Evolutionary conservation across 192 early-diverging fungal species (phyloP).

Genomic region (Backusella australiensis): DNA sequence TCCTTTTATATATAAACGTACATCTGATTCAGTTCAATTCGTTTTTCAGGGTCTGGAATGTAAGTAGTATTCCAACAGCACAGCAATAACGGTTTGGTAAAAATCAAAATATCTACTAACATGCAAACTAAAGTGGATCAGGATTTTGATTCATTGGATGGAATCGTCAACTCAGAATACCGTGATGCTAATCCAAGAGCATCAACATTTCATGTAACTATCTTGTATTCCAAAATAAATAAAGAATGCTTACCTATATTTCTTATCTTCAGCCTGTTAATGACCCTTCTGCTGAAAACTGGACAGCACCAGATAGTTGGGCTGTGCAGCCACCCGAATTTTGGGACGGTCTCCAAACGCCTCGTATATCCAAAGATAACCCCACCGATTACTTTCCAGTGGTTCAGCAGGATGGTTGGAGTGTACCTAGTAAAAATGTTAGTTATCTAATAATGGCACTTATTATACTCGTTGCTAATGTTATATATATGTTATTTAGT

Average conservation of each 20-base stretch:
- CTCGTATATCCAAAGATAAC: constrained; percentile 25
- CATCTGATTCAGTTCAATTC: not conserved
- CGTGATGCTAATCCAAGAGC: not conserved
- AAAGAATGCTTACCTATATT: not conserved
- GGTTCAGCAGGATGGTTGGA: constrained; percentile 15
- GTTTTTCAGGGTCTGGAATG: not conserved
- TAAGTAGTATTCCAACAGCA: not conserved
- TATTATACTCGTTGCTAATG: not conserved
- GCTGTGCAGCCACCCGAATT: constrained; percentile 50
- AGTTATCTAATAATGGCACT: not conserved
- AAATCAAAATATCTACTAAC: not conserved
- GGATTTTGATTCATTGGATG: constrained; percentile 43
- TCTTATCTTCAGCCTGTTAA: not conserved
- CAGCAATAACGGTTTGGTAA: not conserved
- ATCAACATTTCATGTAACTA: not conserved
- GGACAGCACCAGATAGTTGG: constrained; percentile 72
- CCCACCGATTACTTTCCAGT: constrained; percentile 31
- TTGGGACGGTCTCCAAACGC: not conserved
- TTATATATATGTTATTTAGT: constrained; percentile 25
- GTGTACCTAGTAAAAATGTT: constrained; percentile 23
- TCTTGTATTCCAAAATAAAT: not conserved
- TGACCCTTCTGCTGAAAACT: constrained; percentile 37
- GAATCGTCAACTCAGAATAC: constrained; percentile 38
- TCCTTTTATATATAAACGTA: not conserved
- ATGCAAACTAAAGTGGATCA: constrained; percentile 25